phyloP scores from a whole-genome alignment of 495 filamentous ascomycete species.

The Lepraria neglecta region DNA sequence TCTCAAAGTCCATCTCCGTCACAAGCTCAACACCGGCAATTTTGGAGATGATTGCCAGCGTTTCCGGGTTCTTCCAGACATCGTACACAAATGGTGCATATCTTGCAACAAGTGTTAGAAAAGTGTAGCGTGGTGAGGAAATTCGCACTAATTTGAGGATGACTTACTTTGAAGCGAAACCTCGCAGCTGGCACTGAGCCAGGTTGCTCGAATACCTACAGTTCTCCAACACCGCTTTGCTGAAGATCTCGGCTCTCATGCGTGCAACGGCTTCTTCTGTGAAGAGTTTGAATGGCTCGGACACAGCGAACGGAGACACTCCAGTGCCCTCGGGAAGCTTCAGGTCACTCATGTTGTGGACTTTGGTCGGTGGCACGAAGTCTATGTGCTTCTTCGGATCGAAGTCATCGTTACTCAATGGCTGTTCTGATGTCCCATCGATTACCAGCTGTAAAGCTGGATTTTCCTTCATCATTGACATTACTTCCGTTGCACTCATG shows the following conservation, averaged over 20 bases:
- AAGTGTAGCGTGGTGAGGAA: background rate
- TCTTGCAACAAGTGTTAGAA: conserved; percentile 30
- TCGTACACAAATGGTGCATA: conserved; percentile 63
- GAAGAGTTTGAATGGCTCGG: conserved; percentile 69
- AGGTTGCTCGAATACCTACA: conserved; percentile 59
- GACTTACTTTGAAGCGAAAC: conserved; percentile 61
- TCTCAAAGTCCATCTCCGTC: conserved; percentile 65
- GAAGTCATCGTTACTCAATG: conserved; percentile 34
- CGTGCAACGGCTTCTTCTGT: conserved; percentile 56
- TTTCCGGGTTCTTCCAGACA: conserved; percentile 61
- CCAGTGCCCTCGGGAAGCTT: conserved; percentile 49
- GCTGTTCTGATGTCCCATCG: conserved; percentile 14
- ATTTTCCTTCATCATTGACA: conserved; percentile 19
- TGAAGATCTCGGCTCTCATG: conserved; percentile 62
- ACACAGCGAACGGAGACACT: conserved; percentile 61
- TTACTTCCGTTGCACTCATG: conserved; percentile 27
- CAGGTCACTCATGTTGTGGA: conserved; percentile 56
- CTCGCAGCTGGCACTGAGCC: conserved; percentile 59
- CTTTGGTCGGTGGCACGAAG: conserved; percentile 45
- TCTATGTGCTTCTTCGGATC: conserved; percentile 51
- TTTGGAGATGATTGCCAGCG: conserved; percentile 57
- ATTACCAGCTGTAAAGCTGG: conserved; percentile 28
- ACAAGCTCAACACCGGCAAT: conserved; percentile 70
- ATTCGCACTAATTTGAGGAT: background rate
- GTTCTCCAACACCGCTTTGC: conserved; percentile 56